Percentiles rank a stretch among this genome's conserved stretches.
Evolutionary conservation across 1,284 basidiomycete species (phyloP).

Genomic region (Ceratobasidium sp.): DNA sequence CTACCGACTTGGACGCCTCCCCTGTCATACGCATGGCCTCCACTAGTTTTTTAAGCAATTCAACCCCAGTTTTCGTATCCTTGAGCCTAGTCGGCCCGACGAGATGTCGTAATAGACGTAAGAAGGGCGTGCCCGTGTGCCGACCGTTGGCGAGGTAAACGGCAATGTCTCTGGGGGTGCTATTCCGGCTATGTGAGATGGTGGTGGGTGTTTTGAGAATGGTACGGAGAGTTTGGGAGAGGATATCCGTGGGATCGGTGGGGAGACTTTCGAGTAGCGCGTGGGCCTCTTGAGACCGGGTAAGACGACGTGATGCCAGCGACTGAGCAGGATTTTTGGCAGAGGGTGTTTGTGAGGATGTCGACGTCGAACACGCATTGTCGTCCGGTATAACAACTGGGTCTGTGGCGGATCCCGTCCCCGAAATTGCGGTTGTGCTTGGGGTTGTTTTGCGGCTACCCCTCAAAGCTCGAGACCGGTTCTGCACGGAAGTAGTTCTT

Average conservation of each 20-base stretch:
- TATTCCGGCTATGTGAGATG: slow-evolving; percentile 2
- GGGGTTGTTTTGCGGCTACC: neutral
- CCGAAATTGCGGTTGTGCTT: neutral
- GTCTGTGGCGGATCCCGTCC: slow-evolving; percentile 23
- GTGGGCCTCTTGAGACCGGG: slow-evolving; percentile 29
- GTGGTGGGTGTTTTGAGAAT: slow-evolving; percentile 35
- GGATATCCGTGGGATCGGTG: slow-evolving; percentile 27
- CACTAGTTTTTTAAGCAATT: slow-evolving; percentile 29
- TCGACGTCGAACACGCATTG: neutral
- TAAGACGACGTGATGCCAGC: slow-evolving; percentile 6
- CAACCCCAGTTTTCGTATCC: slow-evolving; percentile 4
- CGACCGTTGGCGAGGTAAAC: slow-evolving; percentile 39
- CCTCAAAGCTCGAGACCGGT: neutral
- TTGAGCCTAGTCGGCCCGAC: slow-evolving; percentile 9
- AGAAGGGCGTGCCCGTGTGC: slow-evolving; percentile 30
- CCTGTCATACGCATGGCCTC: slow-evolving; percentile 35
- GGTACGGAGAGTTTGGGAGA: slow-evolving; percentile 28
- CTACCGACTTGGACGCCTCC: neutral
- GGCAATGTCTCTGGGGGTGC: slow-evolving; percentile 15
- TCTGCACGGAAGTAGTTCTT: neutral
- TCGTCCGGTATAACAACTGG: slow-evolving; percentile 32
- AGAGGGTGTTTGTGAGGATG: neutral
- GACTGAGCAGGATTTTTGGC: neutral
- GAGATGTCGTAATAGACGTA: slow-evolving; percentile 34
- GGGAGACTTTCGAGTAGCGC: slow-evolving; percentile 25